Evolutionary conservation across 257 asterid species (phyloP), one percentile per base, ranked within the genome.

Genomic region (Leptodermis oblonga): DNA sequence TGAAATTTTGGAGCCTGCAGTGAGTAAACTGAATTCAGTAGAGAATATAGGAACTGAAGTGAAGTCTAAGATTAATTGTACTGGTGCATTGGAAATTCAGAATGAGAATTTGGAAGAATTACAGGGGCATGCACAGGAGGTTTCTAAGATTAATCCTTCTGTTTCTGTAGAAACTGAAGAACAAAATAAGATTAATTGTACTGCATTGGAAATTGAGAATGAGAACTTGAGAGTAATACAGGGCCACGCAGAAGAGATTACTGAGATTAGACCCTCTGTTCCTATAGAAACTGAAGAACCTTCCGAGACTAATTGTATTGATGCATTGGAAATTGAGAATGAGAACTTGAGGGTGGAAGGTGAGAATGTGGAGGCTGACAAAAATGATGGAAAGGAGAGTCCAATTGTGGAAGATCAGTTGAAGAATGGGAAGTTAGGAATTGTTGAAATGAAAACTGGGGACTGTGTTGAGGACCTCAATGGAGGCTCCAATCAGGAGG

Each of bases 211-310:
- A 71, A 67, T 34, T 51, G 79, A 60, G 59, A 56, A 36, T 53
- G 80, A 63, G 62, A 75, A 59, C 37, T 62, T 54, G 58, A 62
- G 71, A 48, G 68, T 51, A 39, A 36, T 49, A 34, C 23, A 11
- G 56, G 28, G 11, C 62, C 68, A 68, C 54, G 59, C 72, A 22
- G 17, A 59, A 62, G 80, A 74, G 76, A 74, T 55, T 77, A 70
- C 28, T 39, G 67, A 69, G 12, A 73, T 51, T 67, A 62, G 54
- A 25, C 54, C 20, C 46, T 41, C 36, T 22, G 51, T 34, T 34
- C 6, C 39, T 34, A 6, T 34, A 34, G 39, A 34, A 34, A 34
- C 39, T 34, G 39, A 34, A 34, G 39, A 34, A 34, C 3, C 3
- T 34, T 34, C 59, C n/a, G 30, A 23, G 25, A 51, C 11, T 34